Percentiles rank a stretch among this genome's conserved stretches.
phyloP scores from a whole-genome alignment of 192 early-diverging fungal species.

The Chytriomyces sp. region DNA sequence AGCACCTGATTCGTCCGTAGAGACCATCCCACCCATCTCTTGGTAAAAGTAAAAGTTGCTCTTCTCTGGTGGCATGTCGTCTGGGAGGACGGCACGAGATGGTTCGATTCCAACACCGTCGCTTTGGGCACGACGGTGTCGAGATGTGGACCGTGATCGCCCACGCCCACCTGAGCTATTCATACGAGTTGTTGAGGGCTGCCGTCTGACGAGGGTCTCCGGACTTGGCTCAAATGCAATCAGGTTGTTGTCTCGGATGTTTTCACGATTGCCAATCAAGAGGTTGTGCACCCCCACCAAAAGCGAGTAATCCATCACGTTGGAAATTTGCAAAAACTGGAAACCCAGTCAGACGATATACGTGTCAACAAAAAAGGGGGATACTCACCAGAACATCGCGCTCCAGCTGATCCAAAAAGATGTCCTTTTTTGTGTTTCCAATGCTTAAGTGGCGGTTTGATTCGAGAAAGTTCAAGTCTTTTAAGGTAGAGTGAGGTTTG shows the following conservation, averaged over 20 bases:
- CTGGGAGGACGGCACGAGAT: slow-evolving; percentile 15
- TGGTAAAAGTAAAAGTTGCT: slow-evolving; percentile 84
- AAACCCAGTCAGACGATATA: not conserved
- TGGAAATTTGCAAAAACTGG: slow-evolving; percentile 68
- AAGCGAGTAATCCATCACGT: slow-evolving; percentile 99
- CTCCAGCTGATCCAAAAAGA: slow-evolving; percentile 86
- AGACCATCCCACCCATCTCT: slow-evolving; percentile 86
- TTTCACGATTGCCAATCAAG: slow-evolving; percentile 74
- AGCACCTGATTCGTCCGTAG: slow-evolving; percentile 69
- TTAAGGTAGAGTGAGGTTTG: slow-evolving; percentile 83
- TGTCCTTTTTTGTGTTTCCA: slow-evolving; percentile 75
- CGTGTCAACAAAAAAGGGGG: slow-evolving; percentile 14
- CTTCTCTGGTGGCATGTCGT: slow-evolving; percentile 47
- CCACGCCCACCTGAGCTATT: not conserved
- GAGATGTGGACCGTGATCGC: not conserved
- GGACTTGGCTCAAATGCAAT: slow-evolving; percentile 76
- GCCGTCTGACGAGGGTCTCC: slow-evolving; percentile 31
- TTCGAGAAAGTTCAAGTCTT: slow-evolving; percentile 95
- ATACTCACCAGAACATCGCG: slow-evolving; percentile 70
- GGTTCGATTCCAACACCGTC: not conserved
- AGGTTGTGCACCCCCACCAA: slow-evolving; percentile 91
- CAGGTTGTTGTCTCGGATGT: slow-evolving; percentile 90
- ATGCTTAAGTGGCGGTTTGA: slow-evolving; percentile 73
- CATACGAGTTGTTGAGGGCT: not conserved
- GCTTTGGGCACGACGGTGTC: not conserved